phyloP scores from a whole-genome alignment of 1,284 basidiomycete species.

The Porodaedalea pini region DNA sequence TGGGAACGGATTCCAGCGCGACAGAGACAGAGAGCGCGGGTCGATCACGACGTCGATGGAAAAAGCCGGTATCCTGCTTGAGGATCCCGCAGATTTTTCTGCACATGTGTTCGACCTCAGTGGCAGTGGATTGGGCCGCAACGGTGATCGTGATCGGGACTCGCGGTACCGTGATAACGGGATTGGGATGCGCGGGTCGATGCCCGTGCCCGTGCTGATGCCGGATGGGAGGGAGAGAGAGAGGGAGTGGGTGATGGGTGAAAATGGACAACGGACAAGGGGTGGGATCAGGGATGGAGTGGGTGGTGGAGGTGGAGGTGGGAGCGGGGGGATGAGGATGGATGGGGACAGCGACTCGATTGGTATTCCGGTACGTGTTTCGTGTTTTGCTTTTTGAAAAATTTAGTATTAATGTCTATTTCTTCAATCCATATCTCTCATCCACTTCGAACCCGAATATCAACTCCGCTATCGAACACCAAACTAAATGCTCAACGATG shows the following conservation, averaged over 20 bases:
- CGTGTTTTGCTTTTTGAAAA: too few species aligned
- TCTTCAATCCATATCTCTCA: neutral
- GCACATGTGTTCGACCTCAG: slow-evolving; percentile 1
- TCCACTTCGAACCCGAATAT: neutral
- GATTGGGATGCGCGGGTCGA: neutral
- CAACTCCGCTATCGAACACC: too few species aligned
- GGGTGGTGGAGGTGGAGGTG: neutral
- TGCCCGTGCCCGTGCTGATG: neutral
- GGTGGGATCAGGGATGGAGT: neutral
- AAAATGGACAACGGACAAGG: too few species aligned
- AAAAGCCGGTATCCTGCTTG: neutral
- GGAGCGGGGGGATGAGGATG: neutral
- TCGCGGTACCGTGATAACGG: neutral
- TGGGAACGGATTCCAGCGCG: neutral
- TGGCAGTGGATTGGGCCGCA: too few species aligned
- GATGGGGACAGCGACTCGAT: neutral
- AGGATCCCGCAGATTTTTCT: neutral
- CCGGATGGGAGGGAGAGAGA: too few species aligned
- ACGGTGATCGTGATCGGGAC: neutral
- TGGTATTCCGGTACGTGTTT: neutral
- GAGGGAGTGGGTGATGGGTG: neutral
- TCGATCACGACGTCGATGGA: slow-evolving; percentile 1
- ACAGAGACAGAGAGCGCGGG: neutral
- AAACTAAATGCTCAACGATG: too few species aligned
- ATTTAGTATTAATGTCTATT: too few species aligned